Evolutionary conservation across 129 eudicot genomes (phyloP).

Genomic region (Escallonia rubra): DNA sequence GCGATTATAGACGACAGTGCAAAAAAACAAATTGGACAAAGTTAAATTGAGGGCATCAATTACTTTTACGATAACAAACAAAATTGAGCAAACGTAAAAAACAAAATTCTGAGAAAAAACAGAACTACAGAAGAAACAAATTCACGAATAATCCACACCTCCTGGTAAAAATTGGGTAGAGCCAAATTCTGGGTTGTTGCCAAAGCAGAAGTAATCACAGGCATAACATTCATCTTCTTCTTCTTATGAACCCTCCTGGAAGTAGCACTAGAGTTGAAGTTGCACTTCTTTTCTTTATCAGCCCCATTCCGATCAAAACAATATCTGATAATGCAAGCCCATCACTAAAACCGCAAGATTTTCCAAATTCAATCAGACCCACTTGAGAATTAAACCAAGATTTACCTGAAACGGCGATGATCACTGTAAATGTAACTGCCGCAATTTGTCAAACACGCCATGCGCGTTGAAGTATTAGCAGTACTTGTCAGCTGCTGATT

Average conservation of each 20-base stretch:
- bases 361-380: slow-evolving; percentile 20
- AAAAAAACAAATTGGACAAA: no score
- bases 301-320: slow-evolving; percentile 33
- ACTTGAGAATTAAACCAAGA: slow-evolving; percentile 7
- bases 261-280: slow-evolving; percentile 12
- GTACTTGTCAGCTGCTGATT: slow-evolving; percentile 30
- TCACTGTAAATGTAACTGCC: slow-evolving; percentile 15
- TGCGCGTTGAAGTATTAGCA: slow-evolving; percentile 18
- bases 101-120: background rate
- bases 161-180: slow-evolving; percentile 46
- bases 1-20: no score
- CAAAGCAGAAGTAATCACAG: slow-evolving; percentile 40
- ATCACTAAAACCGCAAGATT: background rate
- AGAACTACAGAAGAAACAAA: slow-evolving; percentile 2
- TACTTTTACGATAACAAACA: background rate
- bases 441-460: slow-evolving; percentile 25
- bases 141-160: slow-evolving; percentile 40
- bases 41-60: no score
- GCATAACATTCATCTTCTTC: slow-evolving; percentile 42
- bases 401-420: slow-evolving; percentile 7
- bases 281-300: slow-evolving; percentile 31
- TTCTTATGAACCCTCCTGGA: slow-evolving; percentile 29
- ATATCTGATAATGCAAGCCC: slow-evolving; percentile 59
- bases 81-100: background rate
- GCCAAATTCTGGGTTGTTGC: slow-evolving; percentile 25